Evolutionary conservation across 2,329 filamentous ascomycete species (phyloP), one percentile per base, ranked within the genome.

Genomic region (Didymosphaeria variabile): DNA sequence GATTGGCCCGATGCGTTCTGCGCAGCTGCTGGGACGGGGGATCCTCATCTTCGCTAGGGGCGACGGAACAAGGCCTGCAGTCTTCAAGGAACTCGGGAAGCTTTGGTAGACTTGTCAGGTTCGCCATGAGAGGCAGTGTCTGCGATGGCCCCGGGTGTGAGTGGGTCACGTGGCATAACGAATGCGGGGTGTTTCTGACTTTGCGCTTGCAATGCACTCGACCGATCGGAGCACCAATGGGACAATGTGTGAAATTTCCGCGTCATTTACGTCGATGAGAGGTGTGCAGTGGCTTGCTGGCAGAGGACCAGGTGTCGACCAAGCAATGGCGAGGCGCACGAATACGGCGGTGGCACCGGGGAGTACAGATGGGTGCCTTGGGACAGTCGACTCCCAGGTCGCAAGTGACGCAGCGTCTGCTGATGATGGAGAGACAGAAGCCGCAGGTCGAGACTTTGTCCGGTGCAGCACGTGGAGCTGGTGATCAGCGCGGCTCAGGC

Each of bases 1-100:
- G 63, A 76, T 77, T 76, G 72, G 73, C 45, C 42, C 12, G 55
- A 47, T 17, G 7, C 38, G 31, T 42, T 40, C 40, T 57, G 53
- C 19, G n/a, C 21, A 34, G 36, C 55, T 21, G 36, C 31, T 29
- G 60, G 58, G 50, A 51, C 58, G 53, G 34, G 57, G 5, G 38
- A 17, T 19, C 26, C 13, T 21, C 12, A 15, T 23, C 6, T 17
- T 46, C 40, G 46, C 13, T 19, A 53, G 32, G 53, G 53, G 49
- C 36, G 53, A 38, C 51, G 36, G 31, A 55, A 29, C 40, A 31
- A 46, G 44, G 38, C 31, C 32, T 53, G 23, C 12, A 32, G 19
- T 38, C 23, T 32, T 32, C 44, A 32, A n/a, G n/a, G n/a, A 31
- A 32, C n/a, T 36, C 50, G 15, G n/a, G 21, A 21, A 29, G 15